Evolutionary conservation across 2,329 filamentous ascomycete genomes (phyloP).

Genomic region (Ascochyta lentis): DNA sequence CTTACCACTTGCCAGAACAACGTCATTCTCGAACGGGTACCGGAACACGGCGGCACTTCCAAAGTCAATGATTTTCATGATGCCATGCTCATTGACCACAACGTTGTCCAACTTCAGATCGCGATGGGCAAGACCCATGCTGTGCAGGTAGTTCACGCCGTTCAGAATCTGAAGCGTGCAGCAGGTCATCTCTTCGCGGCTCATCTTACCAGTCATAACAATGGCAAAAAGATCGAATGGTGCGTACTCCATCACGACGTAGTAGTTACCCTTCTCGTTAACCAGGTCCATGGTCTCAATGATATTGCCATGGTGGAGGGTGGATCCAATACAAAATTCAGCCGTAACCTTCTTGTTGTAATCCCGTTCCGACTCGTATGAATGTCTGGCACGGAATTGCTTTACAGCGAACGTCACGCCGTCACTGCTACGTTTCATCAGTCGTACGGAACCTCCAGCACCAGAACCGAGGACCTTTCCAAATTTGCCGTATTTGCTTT

Average conservation of each 20-base stretch:
- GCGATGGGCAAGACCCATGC: conserved; percentile 91
- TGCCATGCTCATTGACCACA: conserved; percentile 92
- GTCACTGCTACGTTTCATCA: conserved; percentile 94
- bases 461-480: conserved; percentile 93
- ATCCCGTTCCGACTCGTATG: conserved; percentile 91
- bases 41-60: conserved; percentile 96
- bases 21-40: conserved; percentile 93
- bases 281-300: conserved; percentile 98
- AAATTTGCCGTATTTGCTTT: conserved; percentile 93
- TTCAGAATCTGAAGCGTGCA: conserved; percentile 93
- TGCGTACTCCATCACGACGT: conserved; percentile 98
- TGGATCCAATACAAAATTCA: conserved; percentile 97
- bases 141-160: conserved; percentile 92
- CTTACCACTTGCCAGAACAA: conserved; percentile 81
- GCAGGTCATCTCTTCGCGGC: conserved; percentile 86
- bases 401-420: conserved; percentile 96
- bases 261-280: conserved; percentile 93
- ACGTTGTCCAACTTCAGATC: conserved; percentile 98
- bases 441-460: conserved; percentile 88
- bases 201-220: conserved; percentile 99
- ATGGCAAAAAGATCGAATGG: conserved; percentile 96
- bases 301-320: conserved; percentile 95
- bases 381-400: conserved; percentile 90
- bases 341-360: conserved; percentile 98
- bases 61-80: conserved; percentile 99